A percentile compares a stretch with the other conserved stretches of the same genome.
phyloP scores from a whole-genome alignment of 768 basidiomycete genomes.

The Peribolospora kevripleyi region DNA sequence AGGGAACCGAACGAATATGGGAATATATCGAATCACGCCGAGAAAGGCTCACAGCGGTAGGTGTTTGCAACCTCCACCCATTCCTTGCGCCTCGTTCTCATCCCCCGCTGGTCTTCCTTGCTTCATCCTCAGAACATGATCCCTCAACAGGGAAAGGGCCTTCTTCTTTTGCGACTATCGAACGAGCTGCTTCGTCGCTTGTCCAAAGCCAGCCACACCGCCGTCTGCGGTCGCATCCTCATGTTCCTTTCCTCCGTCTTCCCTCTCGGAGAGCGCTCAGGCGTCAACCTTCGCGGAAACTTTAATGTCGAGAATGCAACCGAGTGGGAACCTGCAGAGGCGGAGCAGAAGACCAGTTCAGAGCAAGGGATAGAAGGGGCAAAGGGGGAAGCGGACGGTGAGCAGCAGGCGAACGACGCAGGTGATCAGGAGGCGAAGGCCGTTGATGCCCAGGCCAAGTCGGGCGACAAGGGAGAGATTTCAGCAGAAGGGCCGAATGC shows the following conservation, averaged over 20 bases:
- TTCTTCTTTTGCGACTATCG: constrained; percentile 54
- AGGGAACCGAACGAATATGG: constrained; percentile 64
- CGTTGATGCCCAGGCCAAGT: constrained; percentile 7
- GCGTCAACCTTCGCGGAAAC: constrained; percentile 60
- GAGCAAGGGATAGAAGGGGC: not conserved
- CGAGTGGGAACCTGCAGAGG: constrained; percentile 16
- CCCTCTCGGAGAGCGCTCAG: constrained; percentile 65
- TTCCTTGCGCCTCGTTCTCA: not conserved
- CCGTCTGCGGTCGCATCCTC: constrained; percentile 72
- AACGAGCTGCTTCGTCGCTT: constrained; percentile 69
- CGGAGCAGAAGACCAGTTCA: constrained; percentile 16
- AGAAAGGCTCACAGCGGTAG: constrained; percentile 32
- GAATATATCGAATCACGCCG: constrained; percentile 62
- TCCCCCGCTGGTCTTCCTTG: not conserved
- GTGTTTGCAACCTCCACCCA: not conserved
- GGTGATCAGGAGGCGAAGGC: constrained; percentile 7
- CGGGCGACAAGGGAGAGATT: not conserved
- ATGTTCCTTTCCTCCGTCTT: constrained; percentile 67
- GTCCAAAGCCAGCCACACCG: constrained; percentile 62
- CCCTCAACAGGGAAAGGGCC: constrained; percentile 68
- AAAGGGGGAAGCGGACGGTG: constrained; percentile 1
- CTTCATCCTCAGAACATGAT: constrained; percentile 30
- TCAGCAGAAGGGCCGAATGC: not conserved
- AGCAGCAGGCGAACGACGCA: constrained; percentile 1
- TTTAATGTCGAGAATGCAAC: constrained; percentile 36